Evolutionary conservation across 2,329 filamentous ascomycete genomes (phyloP).

Genomic region (Seiridium unicorne): DNA sequence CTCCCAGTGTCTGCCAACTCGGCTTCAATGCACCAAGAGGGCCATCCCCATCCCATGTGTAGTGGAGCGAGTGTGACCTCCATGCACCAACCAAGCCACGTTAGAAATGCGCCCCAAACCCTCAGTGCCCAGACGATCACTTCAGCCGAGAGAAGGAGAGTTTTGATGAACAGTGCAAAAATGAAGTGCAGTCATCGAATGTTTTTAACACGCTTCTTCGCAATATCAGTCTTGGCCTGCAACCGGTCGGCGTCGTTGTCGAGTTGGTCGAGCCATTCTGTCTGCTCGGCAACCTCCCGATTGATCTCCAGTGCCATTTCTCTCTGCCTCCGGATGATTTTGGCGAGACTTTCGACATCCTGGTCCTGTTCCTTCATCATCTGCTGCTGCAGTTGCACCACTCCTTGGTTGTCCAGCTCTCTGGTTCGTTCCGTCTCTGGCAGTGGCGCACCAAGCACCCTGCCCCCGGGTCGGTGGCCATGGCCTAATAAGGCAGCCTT

Average conservation of each 20-base stretch:
- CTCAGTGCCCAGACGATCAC: conserved; percentile 12
- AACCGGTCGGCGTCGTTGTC: conserved; percentile 67
- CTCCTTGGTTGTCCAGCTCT: conserved; percentile 73
- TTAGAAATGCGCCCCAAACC: conserved; percentile 14
- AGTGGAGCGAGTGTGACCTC: conserved; percentile 13
- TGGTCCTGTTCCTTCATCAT: conserved; percentile 75
- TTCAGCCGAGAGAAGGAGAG: conserved; percentile 15
- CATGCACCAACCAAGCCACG: conserved; percentile 19
- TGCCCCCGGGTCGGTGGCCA: conserved; percentile 43
- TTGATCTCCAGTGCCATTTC: conserved; percentile 78
- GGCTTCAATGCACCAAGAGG: background rate
- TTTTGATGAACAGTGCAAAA: conserved; percentile 11
- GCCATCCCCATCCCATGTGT: conserved; percentile 7
- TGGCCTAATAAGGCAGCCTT: conserved; percentile 48
- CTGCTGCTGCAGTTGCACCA: conserved; percentile 71
- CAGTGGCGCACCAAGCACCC: conserved; percentile 70
- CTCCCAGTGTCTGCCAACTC: background rate
- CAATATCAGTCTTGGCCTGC: conserved; percentile 67
- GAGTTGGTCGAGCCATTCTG: conserved; percentile 65
- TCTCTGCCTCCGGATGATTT: conserved; percentile 69
- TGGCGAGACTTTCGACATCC: conserved; percentile 66
- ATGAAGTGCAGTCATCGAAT: conserved; percentile 11
- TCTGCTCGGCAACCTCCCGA: conserved; percentile 70
- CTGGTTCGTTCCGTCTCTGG: conserved; percentile 75
- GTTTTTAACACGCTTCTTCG: conserved; percentile 69